These are phyloP conservation scores for Mallotus repandus DNA, from an alignment of 441 rosid species.

Conservation along the genomic window DNA sequence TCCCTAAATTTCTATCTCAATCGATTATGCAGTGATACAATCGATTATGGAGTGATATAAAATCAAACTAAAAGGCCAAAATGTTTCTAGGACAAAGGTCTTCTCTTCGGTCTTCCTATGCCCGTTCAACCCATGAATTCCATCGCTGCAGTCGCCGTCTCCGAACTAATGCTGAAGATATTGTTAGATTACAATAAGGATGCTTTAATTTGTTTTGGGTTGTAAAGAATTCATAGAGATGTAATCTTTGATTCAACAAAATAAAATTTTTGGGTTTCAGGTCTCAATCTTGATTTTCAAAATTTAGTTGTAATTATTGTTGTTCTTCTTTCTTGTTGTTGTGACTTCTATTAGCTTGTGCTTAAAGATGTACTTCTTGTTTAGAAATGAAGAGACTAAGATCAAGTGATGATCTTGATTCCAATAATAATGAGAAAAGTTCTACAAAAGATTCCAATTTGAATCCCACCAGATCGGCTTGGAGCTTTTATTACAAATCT, in stretches of 20 bases:
- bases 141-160: no score
- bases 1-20: no score
- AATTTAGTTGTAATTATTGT: not conserved
- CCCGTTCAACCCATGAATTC: no score
- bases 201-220: not conserved
- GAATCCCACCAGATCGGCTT: conserved; percentile 40
- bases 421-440: conserved; percentile 45
- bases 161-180: not conserved
- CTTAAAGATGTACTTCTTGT: not conserved
- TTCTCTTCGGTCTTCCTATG: no score
- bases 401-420: conserved; percentile 85
- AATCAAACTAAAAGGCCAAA: no score
- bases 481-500: conserved; percentile 63
- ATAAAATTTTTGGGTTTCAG: conserved; percentile 24
- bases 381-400: conserved; percentile 73
- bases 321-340: not conserved
- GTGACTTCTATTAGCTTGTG: not conserved
- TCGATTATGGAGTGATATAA: no score
- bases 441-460: conserved; percentile 42
- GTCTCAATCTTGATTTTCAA: conserved; percentile 2
- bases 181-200: not conserved
- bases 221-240: no score
- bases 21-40: no score
- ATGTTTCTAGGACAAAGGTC: no score
- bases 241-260: not conserved